Evolutionary conservation across 345 rosid genomes (phyloP).

Genomic region (Limnanthes douglasii): DNA sequence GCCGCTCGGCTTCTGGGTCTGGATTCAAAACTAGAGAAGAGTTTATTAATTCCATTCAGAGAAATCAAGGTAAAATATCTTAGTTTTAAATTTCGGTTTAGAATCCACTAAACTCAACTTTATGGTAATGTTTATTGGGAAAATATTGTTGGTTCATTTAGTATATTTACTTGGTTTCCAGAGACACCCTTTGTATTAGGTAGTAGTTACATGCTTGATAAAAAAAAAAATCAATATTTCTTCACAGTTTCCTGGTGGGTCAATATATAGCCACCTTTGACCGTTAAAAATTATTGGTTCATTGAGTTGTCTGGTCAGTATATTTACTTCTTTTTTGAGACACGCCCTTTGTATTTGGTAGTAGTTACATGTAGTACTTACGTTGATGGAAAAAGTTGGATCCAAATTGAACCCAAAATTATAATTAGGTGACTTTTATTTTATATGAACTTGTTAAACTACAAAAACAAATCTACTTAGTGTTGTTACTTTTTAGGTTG

Average conservation of each 20-base stretch:
- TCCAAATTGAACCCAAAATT: slow-evolving; percentile 5
- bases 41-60: slow-evolving; percentile 91
- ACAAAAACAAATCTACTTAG: background rate
- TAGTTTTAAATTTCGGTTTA: background rate
- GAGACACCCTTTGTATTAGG: too few species aligned
- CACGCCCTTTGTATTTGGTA: too few species aligned
- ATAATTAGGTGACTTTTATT: too few species aligned
- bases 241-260: too few species aligned
- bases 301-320: too few species aligned
- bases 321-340: background rate
- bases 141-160: background rate
- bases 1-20: slow-evolving; percentile 85
- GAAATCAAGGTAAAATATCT: slow-evolving; percentile 93
- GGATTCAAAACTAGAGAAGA: slow-evolving; percentile 93
- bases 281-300: too few species aligned
- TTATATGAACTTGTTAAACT: background rate
- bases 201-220: background rate
- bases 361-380: background rate
- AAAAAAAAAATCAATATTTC: too few species aligned
- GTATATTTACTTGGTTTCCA: too few species aligned
- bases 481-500: slow-evolving; percentile 33
- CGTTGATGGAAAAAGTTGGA: too few species aligned
- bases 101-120: background rate
- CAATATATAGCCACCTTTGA: too few species aligned
- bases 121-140: too few species aligned